Evolutionary conservation across 139 green algal species (phyloP), one percentile per base, ranked within the genome.

Genomic region (Mesostigma viride): DNA sequence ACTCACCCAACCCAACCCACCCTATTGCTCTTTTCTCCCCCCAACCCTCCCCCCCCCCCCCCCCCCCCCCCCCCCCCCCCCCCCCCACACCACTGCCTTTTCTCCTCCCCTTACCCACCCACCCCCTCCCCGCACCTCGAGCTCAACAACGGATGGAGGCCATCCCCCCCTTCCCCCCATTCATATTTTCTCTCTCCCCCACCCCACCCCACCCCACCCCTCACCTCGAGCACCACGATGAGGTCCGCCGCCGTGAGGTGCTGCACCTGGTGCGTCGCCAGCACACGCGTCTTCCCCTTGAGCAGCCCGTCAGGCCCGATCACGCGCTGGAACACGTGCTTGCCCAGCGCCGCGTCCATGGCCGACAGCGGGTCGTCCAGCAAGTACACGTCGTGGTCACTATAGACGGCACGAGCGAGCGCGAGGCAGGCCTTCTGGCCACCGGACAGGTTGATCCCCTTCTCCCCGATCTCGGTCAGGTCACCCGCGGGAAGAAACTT

Each of bases 341-440:
- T 72, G n/a, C 4, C 27, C 30, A 74, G 47, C 56, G 89, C 82
- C 1, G 86, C 82, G 60, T 95, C 89, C 61, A 95, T 82, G 0
- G 89, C 89, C 2, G 76, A 86, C 30, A 95, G 78, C 0, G 88
- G 87, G 77, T 95, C 87, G 46, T 95, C 89, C 64, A 95, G 73
- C 31, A 95, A 72, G 69, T 82, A 83, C 20, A 93, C 69, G 48
- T 67, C 70, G 6, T 46, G 28, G 22, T 64, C 59, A 0, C 72
- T 60, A 31, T 87, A 89, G 27, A 68, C 74, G 14, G 84, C 84
- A 4, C 85, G 63, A 1, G 88, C 88, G 6, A 68, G 24, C 51
- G 83, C 82, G 31, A 95, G 67, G 5, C 89, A 82, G 0, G 82
- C 83, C 62, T 88, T 87, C 71, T 91, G 86, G 6, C 86, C 86